These are phyloP conservation scores for Jimgerdemannia lactiflua DNA, from an alignment of 192 early-diverging fungal species.

Conservation along the genomic window DNA sequence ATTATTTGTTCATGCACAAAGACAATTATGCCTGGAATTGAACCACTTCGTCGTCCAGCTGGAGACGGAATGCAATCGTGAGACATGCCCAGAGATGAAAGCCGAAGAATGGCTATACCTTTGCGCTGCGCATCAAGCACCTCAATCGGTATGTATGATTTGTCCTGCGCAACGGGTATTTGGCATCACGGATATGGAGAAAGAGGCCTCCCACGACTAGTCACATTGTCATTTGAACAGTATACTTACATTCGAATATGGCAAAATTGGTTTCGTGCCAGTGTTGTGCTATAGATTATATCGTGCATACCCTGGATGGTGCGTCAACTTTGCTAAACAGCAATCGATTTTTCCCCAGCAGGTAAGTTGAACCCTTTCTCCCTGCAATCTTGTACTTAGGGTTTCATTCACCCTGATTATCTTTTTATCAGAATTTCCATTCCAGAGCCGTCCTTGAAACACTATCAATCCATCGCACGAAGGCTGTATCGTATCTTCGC, in stretches of 20 bases:
- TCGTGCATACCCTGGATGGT: constrained; percentile 91
- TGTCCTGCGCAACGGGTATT: too few species aligned
- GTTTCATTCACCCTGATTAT: not conserved
- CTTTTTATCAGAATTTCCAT: constrained; percentile 43
- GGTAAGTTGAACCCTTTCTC: constrained; percentile 34
- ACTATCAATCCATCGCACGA: constrained; percentile 85
- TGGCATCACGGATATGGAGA: too few species aligned
- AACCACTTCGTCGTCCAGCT: constrained; percentile 72
- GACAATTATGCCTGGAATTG: constrained; percentile 85
- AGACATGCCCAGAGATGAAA: constrained; percentile 89
- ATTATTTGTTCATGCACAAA: constrained; percentile 19
- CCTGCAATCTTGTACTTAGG: not conserved
- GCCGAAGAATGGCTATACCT: constrained; percentile 89
- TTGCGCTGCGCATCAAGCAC: constrained; percentile 84
- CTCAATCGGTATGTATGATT: constrained; percentile 56
- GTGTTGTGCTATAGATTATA: constrained; percentile 92
- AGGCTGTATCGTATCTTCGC: constrained; percentile 96
- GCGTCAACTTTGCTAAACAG: constrained; percentile 78
- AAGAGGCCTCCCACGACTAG: too few species aligned
- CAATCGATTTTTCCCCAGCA: constrained; percentile 70
- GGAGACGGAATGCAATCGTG: constrained; percentile 70
- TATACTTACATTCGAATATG: too few species aligned
- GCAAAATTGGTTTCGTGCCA: constrained; percentile 16
- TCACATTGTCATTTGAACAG: too few species aligned
- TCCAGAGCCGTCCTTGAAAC: constrained; percentile 73